Conservation (phyloP, 176 grass and related monocot genomes). For the Otatea glauca region DNA sequence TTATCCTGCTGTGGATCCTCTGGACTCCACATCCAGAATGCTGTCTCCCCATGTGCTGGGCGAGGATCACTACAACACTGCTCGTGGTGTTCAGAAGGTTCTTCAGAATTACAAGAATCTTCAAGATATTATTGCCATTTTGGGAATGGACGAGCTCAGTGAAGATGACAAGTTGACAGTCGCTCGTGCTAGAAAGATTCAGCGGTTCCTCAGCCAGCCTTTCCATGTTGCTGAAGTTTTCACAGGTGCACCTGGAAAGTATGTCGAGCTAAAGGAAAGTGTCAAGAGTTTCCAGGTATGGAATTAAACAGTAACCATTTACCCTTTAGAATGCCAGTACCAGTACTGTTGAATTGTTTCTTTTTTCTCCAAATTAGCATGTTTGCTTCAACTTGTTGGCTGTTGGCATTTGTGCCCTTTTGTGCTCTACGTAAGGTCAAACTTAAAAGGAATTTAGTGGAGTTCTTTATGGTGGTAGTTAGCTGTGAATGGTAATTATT, state of each 20-base stretch:
- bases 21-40: conserved; percentile 97
- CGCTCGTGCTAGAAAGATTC: conserved; percentile 95
- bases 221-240: conserved; percentile 99
- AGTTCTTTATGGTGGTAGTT: neutral
- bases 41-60: conserved; percentile 93
- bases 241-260: conserved; percentile 94
- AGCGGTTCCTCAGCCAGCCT: conserved; percentile 90
- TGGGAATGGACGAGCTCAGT: conserved; percentile 99
- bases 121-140: conserved; percentile 99
- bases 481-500: neutral
- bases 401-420: neutral
- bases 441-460: neutral
- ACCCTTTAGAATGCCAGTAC: neutral
- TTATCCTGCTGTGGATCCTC: conserved; percentile 89
- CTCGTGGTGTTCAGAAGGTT: conserved; percentile 98
- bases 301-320: neutral
- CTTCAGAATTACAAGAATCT: conserved; percentile 99
- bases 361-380: neutral
- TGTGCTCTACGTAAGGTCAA: neutral
- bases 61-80: conserved; percentile 89
- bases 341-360: neutral
- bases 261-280: conserved; percentile 88
- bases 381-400: neutral
- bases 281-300: conserved; percentile 90
- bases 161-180: conserved; percentile 95